Evolutionary conservation across 345 rosid species (phyloP).

Genomic region (Citrus reticulata): DNA sequence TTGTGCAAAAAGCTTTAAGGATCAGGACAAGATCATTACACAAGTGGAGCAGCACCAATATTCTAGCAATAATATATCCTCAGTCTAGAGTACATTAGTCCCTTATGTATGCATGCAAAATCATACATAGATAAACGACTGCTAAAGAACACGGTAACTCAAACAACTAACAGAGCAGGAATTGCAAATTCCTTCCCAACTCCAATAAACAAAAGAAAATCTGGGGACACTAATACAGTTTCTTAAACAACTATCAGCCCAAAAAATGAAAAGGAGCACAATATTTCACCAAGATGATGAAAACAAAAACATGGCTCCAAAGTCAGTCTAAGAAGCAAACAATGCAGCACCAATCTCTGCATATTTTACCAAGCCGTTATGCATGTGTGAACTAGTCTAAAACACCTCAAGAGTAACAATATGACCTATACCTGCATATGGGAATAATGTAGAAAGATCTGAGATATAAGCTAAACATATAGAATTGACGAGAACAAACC

Average conservation of each 20-base stretch:
- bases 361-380: background rate
- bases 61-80: background rate
- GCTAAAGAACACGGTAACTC: background rate
- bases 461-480: constrained; percentile 5
- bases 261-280: background rate
- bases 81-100: background rate
- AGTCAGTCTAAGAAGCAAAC: background rate
- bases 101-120: background rate
- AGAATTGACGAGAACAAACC: constrained; percentile 47
- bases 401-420: background rate
- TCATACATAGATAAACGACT: background rate
- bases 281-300: background rate
- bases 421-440: background rate
- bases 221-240: background rate
- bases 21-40: background rate
- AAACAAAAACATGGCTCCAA: background rate
- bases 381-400: background rate
- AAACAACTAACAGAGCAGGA: background rate
- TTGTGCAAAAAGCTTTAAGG: background rate
- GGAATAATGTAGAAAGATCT: constrained; percentile 2
- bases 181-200: background rate
- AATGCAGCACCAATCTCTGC: background rate
- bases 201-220: background rate
- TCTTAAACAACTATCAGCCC: background rate
- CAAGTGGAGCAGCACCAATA: background rate